These are phyloP conservation scores for Aspergillus carlsbadensis DNA, from an alignment of 495 filamentous ascomycete genomes.

Conservation along the genomic window DNA sequence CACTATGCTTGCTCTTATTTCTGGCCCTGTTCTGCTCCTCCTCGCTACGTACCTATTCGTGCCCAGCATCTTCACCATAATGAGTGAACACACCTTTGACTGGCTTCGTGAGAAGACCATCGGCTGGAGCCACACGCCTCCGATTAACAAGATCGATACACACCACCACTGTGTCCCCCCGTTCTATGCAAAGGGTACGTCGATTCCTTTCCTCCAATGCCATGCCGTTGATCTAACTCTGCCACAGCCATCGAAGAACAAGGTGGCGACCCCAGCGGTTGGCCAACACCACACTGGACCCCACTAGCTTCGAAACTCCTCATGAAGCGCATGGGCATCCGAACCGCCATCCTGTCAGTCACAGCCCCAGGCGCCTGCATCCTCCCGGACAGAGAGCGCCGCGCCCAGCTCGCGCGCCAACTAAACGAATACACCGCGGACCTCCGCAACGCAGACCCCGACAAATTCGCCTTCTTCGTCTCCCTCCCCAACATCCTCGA, in stretches of 20 bases:
- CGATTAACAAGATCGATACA: constrained; percentile 38
- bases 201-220: background rate
- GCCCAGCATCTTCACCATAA: background rate
- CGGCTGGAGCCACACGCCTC: constrained; percentile 19
- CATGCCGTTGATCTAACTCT: no score
- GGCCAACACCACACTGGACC: constrained; percentile 40
- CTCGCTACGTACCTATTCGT: no score
- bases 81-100: constrained; percentile 18
- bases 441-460: background rate
- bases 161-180: constrained; percentile 45
- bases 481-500: constrained; percentile 39
- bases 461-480: constrained; percentile 42
- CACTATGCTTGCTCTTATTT: no score
- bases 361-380: background rate
- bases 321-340: no score
- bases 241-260: no score
- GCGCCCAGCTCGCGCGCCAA: background rate
- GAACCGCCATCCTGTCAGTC: background rate
- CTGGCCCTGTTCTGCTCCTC: no score
- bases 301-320: constrained; percentile 23
- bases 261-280: constrained; percentile 39
- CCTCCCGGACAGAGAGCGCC: no score
- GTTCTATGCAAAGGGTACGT: constrained; percentile 38
- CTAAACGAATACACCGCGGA: constrained; percentile 5
- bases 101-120: constrained; percentile 24